Evolutionary conservation across 148 eudicot species (phyloP).

Genomic region (Cornus suecica): DNA sequence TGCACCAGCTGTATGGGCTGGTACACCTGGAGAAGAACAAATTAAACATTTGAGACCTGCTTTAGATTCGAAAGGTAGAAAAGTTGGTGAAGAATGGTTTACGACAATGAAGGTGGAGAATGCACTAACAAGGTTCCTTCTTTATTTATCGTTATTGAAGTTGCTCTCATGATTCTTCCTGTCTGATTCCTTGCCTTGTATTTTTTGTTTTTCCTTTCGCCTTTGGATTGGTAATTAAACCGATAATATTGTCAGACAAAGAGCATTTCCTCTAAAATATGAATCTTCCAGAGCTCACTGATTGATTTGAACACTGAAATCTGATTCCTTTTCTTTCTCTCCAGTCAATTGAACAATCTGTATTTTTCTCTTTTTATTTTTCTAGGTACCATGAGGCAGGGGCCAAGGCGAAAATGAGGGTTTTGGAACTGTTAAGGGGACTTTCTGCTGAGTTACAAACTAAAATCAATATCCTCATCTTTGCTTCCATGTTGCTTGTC

Average conservation of each 20-base stretch:
- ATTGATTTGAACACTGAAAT: background rate
- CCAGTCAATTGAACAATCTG: background rate
- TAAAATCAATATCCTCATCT: conserved; percentile 77
- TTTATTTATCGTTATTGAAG: background rate
- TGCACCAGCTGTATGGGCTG: conserved; percentile 80
- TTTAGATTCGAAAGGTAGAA: conserved; percentile 88
- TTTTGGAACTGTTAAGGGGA: conserved; percentile 72
- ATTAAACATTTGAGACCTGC: conserved; percentile 82
- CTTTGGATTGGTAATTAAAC: background rate
- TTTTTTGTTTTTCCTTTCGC: background rate
- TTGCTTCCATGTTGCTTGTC: conserved; percentile 87
- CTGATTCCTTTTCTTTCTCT: background rate
- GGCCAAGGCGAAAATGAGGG: conserved; percentile 68
- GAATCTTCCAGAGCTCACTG: background rate
- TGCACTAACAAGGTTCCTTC: conserved; percentile 67
- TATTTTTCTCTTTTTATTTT: conserved; percentile 11
- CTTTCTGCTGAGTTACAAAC: conserved; percentile 76
- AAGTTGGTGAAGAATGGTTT: conserved; percentile 97
- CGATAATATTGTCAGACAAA: background rate
- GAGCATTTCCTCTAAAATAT: background rate
- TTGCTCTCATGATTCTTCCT: background rate
- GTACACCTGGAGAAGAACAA: conserved; percentile 86
- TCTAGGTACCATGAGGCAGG: conserved; percentile 92
- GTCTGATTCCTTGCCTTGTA: background rate
- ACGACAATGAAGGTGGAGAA: conserved; percentile 85